These are phyloP conservation scores for Corniculantispora saksenae DNA, from an alignment of 2,329 filamentous ascomycete genomes.

Conservation along the genomic window DNA sequence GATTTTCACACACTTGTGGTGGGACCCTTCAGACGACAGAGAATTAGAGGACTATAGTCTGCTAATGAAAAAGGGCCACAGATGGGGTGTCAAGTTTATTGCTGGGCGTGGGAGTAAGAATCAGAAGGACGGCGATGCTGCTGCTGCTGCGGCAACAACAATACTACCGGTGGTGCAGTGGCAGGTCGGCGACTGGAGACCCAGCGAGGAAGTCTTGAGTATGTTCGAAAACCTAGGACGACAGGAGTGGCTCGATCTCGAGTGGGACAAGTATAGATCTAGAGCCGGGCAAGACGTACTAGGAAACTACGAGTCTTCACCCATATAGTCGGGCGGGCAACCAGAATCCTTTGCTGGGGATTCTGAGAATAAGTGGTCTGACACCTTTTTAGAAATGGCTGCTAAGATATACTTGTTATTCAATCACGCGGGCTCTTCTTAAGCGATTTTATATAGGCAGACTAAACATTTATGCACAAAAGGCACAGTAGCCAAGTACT, in stretches of 20 bases:
- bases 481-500: too few species aligned
- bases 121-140: not conserved
- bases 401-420: too few species aligned
- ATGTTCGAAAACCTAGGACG: constrained; percentile 25
- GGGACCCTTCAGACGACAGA: constrained; percentile 25
- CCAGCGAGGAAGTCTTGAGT: constrained; percentile 22
- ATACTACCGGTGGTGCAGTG: constrained; percentile 23
- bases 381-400: too few species aligned
- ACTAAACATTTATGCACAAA: too few species aligned
- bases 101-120: constrained; percentile 10
- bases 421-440: too few species aligned
- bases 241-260: constrained; percentile 26
- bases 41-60: constrained; percentile 8
- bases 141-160: too few species aligned
- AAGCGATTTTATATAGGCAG: too few species aligned
- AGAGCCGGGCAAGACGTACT: too few species aligned
- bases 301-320: too few species aligned
- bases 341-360: too few species aligned
- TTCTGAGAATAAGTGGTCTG: too few species aligned
- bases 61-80: constrained; percentile 19
- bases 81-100: constrained; percentile 26
- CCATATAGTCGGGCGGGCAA: too few species aligned
- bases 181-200: constrained; percentile 30
- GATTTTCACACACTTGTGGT: constrained; percentile 26
- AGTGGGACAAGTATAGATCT: constrained; percentile 4